Evolutionary conservation across 1,139 yeast species (phyloP), one percentile per base, ranked within the genome.

Genomic region (Saccharomyces hybrid): DNA sequence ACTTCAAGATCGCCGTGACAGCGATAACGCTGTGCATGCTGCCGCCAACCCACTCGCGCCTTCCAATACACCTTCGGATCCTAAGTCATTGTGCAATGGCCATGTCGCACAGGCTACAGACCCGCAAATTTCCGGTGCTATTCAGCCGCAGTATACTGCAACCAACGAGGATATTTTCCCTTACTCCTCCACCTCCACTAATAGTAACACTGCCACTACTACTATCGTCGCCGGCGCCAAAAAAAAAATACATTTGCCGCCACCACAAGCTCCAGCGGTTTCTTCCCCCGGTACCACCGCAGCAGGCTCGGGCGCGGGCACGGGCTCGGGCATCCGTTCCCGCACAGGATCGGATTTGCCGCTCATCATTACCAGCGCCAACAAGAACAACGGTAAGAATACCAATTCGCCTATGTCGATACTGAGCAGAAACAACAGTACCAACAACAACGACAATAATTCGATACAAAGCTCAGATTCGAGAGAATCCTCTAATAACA

Each of bases 271-370:
- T n/a, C 38, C 38, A 5, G 14, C 38, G 5, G 20, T 38, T 38
- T 38, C 44, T 38, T 38, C 44, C 44, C 26, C 44, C 44, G 44
- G 23, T 38, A 38, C 44, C 44, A 38, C 44, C 44, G 44, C 47
- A 46, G 53, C 34, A 31, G 51, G 53, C 52, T 31, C 51, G 27
- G 51, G 50, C 47, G 32, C 47, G 48, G 51, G 50, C 47, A 31
- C 47, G 48, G 51, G 47, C 47, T 25, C 47, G 51, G 50, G 28
- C 16, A 14, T 23, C 13, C 53, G 44, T 38, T 38, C 44, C 44
- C 25, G 44, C 44, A 38, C 44, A 16, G 44, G 26, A 27, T 51
- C 42, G 32, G 16, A 20, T 46, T 34, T 25, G 44, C 44, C 44
- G 44, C 44, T 16, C 44, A 38, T 38, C 23, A 38, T 38, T 16